Evolutionary conservation across 2,329 filamentous ascomycete genomes (phyloP).

Genomic region (Stachybotrys chlorohalonatus): DNA sequence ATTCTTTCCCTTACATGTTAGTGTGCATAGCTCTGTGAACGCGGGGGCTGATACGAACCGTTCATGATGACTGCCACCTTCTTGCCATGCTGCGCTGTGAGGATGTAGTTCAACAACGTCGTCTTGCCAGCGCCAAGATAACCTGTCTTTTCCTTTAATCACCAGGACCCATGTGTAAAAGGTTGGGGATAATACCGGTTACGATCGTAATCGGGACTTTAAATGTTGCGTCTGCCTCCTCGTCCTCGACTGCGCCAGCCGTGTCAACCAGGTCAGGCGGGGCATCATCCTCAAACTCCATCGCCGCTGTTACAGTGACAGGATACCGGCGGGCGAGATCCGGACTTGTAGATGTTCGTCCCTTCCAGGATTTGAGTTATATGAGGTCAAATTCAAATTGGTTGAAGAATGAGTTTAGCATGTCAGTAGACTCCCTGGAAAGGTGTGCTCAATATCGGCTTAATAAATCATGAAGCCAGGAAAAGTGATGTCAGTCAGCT

Average conservation of each 20-base stretch:
- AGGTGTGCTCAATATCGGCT: too few species aligned
- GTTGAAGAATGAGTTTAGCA: too few species aligned
- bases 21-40: neutral
- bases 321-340: neutral
- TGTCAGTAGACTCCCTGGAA: too few species aligned
- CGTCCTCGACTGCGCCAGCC: conserved; percentile 21
- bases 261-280: conserved; percentile 56
- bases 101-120: conserved; percentile 88
- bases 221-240: conserved; percentile 40
- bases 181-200: conserved; percentile 44
- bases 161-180: neutral
- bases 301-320: conserved; percentile 17
- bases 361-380: too few species aligned
- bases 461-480: too few species aligned
- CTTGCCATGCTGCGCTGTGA: conserved; percentile 92
- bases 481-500: too few species aligned
- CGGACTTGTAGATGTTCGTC: too few species aligned
- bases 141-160: conserved; percentile 39
- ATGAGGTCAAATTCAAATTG: too few species aligned
- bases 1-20: conserved; percentile 44
- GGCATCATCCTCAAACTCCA: conserved; percentile 58
- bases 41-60: conserved; percentile 31
- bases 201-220: conserved; percentile 82
- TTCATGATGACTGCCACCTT: conserved; percentile 98
- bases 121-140: conserved; percentile 96